A percentile compares a stretch with the other conserved stretches of the same genome.
phyloP scores from a whole-genome alignment of 116 monocot genomes.

The Dioscorea cayenensis region DNA sequence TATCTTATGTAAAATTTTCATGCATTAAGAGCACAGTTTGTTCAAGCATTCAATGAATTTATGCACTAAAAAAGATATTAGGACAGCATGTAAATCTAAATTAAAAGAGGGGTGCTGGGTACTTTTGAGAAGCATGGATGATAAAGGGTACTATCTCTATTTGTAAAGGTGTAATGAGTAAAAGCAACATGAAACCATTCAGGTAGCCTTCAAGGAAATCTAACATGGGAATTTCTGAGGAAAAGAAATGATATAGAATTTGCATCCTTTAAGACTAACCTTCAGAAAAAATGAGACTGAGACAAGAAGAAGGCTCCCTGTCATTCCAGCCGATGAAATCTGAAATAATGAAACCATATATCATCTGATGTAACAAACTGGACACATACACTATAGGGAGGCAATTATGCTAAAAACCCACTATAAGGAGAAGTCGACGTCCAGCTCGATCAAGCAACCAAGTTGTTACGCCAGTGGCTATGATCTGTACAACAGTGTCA shows the following conservation, averaged over 20 bases:
- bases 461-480: slow-evolving; percentile 85
- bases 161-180: too few relatives aligned
- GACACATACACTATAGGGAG: background rate
- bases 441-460: slow-evolving; percentile 92
- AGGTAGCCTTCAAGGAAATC: too few relatives aligned
- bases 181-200: too few relatives aligned
- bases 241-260: background rate
- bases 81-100: too few relatives aligned
- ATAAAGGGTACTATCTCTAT: too few relatives aligned
- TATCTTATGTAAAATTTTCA: too few relatives aligned
- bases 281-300: slow-evolving; percentile 69
- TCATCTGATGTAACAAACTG: background rate
- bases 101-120: too few relatives aligned
- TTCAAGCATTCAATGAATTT: too few relatives aligned
- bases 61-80: too few relatives aligned
- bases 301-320: slow-evolving; percentile 74
- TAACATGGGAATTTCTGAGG: too few relatives aligned
- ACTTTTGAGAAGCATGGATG: too few relatives aligned
- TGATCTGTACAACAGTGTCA: slow-evolving; percentile 39
- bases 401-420: slow-evolving; percentile 26
- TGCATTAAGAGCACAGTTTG: too few relatives aligned
- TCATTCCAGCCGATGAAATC: slow-evolving; percentile 75
- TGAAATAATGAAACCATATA: slow-evolving; percentile 17
- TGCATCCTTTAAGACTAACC: slow-evolving; percentile 27
- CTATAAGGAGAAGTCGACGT: slow-evolving; percentile 81